These are phyloP conservation scores for Piper longum DNA, from an alignment of 164 flowering plant species.

Conservation along the genomic window DNA sequence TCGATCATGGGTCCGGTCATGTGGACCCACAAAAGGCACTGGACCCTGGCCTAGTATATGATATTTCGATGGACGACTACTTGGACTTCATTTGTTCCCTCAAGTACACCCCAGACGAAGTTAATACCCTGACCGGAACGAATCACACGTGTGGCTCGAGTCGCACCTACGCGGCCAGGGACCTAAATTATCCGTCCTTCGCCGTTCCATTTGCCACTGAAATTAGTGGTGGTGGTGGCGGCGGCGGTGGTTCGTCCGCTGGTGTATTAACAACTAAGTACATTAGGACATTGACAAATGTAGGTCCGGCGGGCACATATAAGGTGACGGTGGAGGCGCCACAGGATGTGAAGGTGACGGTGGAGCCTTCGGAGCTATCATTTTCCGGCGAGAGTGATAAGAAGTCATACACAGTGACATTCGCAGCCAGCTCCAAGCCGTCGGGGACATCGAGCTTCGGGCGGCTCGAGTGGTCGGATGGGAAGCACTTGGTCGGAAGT, in stretches of 20 bases:
- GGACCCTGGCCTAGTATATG: slow-evolving; percentile 84
- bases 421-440: slow-evolving; percentile 35
- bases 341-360: slow-evolving; percentile 28
- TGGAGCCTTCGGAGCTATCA: slow-evolving; percentile 35
- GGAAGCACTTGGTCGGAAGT: slow-evolving; percentile 43
- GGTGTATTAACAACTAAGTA: slow-evolving; percentile 15
- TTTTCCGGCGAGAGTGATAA: slow-evolving; percentile 35
- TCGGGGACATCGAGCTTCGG: slow-evolving; percentile 39
- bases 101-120: slow-evolving; percentile 32
- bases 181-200: slow-evolving; percentile 81
- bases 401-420: slow-evolving; percentile 37
- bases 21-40: slow-evolving; percentile 64
- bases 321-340: slow-evolving; percentile 24
- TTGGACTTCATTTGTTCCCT: slow-evolving; percentile 63
- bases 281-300: slow-evolving; percentile 62
- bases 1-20: slow-evolving; percentile 75
- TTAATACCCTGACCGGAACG: slow-evolving; percentile 22
- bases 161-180: slow-evolving; percentile 29
- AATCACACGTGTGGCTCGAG: slow-evolving; percentile 27
- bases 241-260: neutral
- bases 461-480: slow-evolving; percentile 55
- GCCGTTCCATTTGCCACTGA: slow-evolving; percentile 38
- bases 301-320: slow-evolving; percentile 51
- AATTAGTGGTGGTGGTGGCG: slow-evolving; percentile 14
- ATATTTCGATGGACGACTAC: slow-evolving; percentile 47